Evolutionary conservation across 1,284 basidiomycete genomes (phyloP).

Genomic region (Testicularia cyperi): DNA sequence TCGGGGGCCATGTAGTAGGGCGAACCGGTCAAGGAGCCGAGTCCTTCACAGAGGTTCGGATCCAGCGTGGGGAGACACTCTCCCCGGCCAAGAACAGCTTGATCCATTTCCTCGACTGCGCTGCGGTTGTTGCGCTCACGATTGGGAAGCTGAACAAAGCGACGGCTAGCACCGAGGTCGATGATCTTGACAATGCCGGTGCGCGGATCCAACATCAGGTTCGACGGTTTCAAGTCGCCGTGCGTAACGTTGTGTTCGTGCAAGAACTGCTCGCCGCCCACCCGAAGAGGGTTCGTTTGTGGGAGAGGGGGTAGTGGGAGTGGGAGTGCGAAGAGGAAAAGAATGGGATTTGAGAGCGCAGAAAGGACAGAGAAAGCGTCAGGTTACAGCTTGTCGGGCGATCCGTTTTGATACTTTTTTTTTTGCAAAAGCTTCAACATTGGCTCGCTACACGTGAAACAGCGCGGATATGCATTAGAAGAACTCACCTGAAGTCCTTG

Average conservation of each 20-base stretch:
- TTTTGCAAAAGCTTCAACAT: too few species aligned
- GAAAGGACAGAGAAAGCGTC: too few species aligned
- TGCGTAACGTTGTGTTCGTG: slow-evolving; percentile 48
- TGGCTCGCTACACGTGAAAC: too few species aligned
- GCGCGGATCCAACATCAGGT: slow-evolving; percentile 47
- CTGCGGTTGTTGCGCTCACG: slow-evolving; percentile 32
- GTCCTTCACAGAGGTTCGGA: slow-evolving; percentile 36
- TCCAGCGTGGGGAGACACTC: slow-evolving; percentile 4
- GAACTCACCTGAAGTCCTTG: slow-evolving; percentile 39
- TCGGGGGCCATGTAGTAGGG: slow-evolving; percentile 53
- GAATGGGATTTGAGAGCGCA: too few species aligned
- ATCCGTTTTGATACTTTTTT: too few species aligned
- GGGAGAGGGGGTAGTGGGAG: background rate
- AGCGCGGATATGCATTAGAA: too few species aligned
- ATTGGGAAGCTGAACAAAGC: slow-evolving; percentile 43
- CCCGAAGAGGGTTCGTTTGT: too few species aligned
- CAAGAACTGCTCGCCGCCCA: slow-evolving; percentile 32
- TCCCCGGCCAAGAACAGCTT: slow-evolving; percentile 1
- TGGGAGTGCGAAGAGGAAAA: background rate
- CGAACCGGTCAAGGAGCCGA: slow-evolving; percentile 49
- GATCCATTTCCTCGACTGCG: slow-evolving; percentile 46
- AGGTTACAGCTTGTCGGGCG: too few species aligned
- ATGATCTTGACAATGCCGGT: slow-evolving; percentile 47
- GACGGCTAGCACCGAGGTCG: slow-evolving; percentile 45
- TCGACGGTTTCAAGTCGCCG: slow-evolving; percentile 50